Conservation (phyloP, 169 alveolate species). For the Cryptosporidium meleagridis region DNA sequence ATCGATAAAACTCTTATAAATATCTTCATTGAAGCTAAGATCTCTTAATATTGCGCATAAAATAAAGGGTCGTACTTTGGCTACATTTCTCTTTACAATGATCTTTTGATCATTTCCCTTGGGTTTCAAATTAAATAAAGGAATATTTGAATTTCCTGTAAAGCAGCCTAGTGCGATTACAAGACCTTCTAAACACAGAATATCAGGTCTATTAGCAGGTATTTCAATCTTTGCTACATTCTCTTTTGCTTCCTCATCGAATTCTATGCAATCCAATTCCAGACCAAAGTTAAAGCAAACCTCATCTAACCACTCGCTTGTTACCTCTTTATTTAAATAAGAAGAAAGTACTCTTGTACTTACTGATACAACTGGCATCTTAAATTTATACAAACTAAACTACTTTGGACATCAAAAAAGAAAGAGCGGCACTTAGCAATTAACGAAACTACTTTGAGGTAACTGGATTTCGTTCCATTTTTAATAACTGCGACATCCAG, state of each 20-base stretch:
- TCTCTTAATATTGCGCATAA: constrained; percentile 95
- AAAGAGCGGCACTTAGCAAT: not conserved
- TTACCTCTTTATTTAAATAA: constrained; percentile 80
- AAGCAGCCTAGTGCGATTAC: constrained; percentile 84
- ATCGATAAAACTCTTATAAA: constrained; percentile 94
- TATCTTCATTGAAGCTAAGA: constrained; percentile 87
- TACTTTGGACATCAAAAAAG: not conserved
- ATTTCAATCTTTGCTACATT: constrained; percentile 85
- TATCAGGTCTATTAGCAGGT: constrained; percentile 92
- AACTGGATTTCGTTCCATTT: not conserved
- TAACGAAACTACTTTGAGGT: not conserved
- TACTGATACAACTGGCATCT: constrained; percentile 89
- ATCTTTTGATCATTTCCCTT: constrained; percentile 70
- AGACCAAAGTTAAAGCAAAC: constrained; percentile 97
- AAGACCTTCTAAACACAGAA: constrained; percentile 92
- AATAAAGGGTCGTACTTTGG: constrained; percentile 90
- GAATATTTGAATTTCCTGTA: constrained; percentile 76
- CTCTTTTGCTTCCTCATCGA: constrained; percentile 84
- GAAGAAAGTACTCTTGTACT: constrained; percentile 80
- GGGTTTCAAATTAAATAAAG: constrained; percentile 64
- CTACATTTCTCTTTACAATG: constrained; percentile 76
- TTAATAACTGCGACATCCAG: not conserved
- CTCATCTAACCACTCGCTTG: constrained; percentile 91
- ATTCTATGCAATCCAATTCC: constrained; percentile 93
- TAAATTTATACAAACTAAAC: not conserved